Conservation (phyloP, 495 filamentous ascomycete species). For the Lasiosphaeria miniovina region DNA sequence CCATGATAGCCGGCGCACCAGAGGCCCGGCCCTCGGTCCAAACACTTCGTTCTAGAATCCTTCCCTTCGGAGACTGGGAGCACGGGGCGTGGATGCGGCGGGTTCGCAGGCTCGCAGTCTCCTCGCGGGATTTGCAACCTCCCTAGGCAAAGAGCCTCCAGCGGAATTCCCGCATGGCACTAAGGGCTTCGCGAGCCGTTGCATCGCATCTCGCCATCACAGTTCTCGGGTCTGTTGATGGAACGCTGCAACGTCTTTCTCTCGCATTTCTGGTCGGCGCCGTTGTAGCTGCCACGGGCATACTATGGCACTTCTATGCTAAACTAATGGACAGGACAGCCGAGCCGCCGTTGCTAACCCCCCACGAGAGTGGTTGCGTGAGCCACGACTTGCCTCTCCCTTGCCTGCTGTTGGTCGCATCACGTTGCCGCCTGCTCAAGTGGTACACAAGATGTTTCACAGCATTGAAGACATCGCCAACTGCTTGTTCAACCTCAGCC, state of each 20-base stretch:
- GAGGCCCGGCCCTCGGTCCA: neutral
- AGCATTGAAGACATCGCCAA: no score
- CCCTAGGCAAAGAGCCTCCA: conserved; percentile 12
- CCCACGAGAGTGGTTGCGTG: no score
- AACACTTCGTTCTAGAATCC: conserved; percentile 22
- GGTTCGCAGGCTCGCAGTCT: neutral
- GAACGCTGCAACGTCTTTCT: conserved; percentile 17
- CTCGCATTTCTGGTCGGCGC: no score
- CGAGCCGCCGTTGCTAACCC: no score
- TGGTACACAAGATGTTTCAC: no score
- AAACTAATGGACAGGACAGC: no score
- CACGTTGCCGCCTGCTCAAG: no score
- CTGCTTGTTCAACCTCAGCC: no score
- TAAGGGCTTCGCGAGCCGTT: conserved; percentile 21
- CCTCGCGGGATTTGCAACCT: conserved; percentile 12
- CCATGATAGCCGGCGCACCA: neutral
- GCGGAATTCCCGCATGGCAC: conserved; percentile 18
- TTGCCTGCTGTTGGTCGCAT: no score
- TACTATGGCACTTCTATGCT: no score
- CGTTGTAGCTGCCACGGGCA: no score
- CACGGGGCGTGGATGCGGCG: neutral
- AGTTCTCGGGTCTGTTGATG: conserved; percentile 28
- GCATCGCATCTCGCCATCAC: conserved; percentile 34
- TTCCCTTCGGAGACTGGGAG: conserved; percentile 9
- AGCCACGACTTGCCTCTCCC: no score